Base-by-base conservation (phyloP, 129 eudicot genomes). In the Chrysanthemum makinoi region DNA sequence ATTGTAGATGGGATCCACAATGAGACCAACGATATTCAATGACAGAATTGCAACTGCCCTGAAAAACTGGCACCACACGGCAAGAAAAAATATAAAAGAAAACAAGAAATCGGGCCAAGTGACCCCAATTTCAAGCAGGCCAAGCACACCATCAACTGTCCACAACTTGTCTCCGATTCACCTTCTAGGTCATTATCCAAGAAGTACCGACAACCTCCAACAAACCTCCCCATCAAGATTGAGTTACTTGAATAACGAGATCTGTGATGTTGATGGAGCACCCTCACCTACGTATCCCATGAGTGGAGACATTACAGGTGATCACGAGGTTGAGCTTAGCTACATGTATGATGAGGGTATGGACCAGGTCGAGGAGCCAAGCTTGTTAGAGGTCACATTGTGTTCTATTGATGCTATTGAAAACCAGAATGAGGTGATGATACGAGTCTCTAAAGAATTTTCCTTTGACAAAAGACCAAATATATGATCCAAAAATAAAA, bases 11-110 rank as follows among this genome's bases (percentile, higher is more conserved):
- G 95, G 95, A 11, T 85, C 87, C 0, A 77, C 77, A 5, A 80
- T 85, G 88, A 80, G 80, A 69, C 82, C 89, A 69, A 87, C 90
- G 4, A 78, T 84, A 77, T 87, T 87, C 80, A 85, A 85, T 10
- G 90, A 87, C 48, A 60, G 77, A 43, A 79, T 87, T 8, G 85
- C 82, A 8, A 48, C 79, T 10, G 86, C 88, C 11, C 63, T 78
- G 6, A 60, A 15, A 39, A 82, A 50, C 55, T 87, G 90, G 86
- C 88, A 78, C 84, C 90, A 62, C 14, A 78, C 71, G 0, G 88
- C 90, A 5, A 84, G 66, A 69, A 82, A 85, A 52, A 74, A 80
- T 46, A 30, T 85, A 57, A 87, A 85, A 15, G 68, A 82, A 55
- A 77, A 50, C 75, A 77, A 75, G 62, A 60, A 68, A 44, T 50